Base-by-base conservation (phyloP, 2,329 filamentous ascomycete species). In the Fusarium metavorans region DNA sequence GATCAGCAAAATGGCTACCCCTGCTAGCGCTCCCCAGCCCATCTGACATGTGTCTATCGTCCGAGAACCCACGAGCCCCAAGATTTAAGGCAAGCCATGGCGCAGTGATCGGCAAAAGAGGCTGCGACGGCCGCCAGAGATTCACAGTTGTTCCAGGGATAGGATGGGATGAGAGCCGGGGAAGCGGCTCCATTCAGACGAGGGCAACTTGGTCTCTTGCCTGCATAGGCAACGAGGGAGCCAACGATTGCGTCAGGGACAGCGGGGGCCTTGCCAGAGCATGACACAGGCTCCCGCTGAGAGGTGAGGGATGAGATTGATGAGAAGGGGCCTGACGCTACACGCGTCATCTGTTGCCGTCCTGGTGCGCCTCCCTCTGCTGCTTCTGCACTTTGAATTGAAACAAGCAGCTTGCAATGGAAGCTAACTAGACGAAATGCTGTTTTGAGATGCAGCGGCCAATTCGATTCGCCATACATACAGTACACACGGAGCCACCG, bases 11-110 rank as follows among this genome's bases (percentile, higher is more conserved):
- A 68, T 37, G 45, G 20, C 41, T 13, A 70, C 54, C 77, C 77
- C 69, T 78, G 76, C 76, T 78, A 77, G 76, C 68, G 68, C 66
- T 72, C 73, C 67, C 70, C 70, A 70, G 68, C 58, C 56, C 69
- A 76, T 78, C 77, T 79, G 75, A 63, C 73, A 78, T 78, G 76
- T 79, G 75, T 63, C 61, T 74, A 73, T 79, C 73, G 73, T 71
- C 66, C 73, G 75, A 78, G 69, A 77, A 76, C 72, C 73, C 71
- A 77, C 74, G 70, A 73, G 70, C 65, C 72, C 72, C 67, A 73
- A 71, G 68, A 77, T 73, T 77, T 62, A 73, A 77, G 65, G 56
- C 73, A 75, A 73, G 64, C 66, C 60, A 72, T 73, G 56, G 59
- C 66, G 68, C 61, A 73, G 66, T 64, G 76, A 78, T 79, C 77